Base-by-base conservation (phyloP, 441 rosid genomes). In the Gossypium schwendimanii region DNA sequence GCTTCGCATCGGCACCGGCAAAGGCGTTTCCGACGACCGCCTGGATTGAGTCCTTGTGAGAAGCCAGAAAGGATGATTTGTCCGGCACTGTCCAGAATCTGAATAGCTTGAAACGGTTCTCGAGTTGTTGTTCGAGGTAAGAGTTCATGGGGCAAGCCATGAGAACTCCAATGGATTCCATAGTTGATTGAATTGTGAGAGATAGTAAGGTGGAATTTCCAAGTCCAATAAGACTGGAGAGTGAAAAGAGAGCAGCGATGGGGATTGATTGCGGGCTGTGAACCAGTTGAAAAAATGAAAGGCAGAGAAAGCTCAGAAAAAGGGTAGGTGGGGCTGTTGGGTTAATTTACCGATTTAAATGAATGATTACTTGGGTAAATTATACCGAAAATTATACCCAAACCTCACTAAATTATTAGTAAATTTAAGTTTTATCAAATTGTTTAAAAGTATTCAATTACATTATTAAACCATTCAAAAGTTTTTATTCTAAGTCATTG, bases 131-230 rank as follows among this genome's bases (percentile, higher is more conserved):
- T 77, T 91, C 88, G 6, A 92, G 84, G 79, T 95, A 87, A 0
- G 88, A 44, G 79, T 77, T 44, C 85, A 86, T 86, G 9, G 96
- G 93, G 75, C 84, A 83, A 72, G 86, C 75, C 93, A 89, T 85
- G 0, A 91, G 84, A 12, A 92, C 97, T 31, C 94, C 93, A 57
- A 89, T 79, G 21, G 91, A 80, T 15, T 86, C 88, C 96, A 90
- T 91, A 5, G 6, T 41, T 17, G 72, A 28, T 54, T 18, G 67
- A 28, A 49, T 8, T 60, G 4, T 39, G 62, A 36, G 15, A 15
- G 59, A 31, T 55, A 10, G 60, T 55, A 6, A 61, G 6, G 0
- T 20, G 5, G 59, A 17, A 36, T 20, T 1, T 18, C 18, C 52
- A 50, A 76, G 70, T 41, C 28, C 45, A 33, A 69, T 0, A 53